phyloP scores from a whole-genome alignment of 257 asterid species.

The Capsicum rhomboideum region DNA sequence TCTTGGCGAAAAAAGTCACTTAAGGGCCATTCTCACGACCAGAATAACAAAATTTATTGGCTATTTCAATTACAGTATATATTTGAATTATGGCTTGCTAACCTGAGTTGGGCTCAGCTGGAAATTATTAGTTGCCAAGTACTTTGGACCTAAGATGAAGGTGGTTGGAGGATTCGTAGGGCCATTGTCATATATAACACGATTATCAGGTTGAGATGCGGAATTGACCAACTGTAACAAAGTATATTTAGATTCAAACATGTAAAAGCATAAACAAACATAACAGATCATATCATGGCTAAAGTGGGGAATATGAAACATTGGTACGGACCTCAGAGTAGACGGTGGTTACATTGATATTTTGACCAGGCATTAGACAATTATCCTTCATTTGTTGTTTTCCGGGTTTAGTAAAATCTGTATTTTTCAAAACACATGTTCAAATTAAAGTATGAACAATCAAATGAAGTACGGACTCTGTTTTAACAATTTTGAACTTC shows the following conservation, averaged over 20 bases:
- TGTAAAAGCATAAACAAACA: not conserved
- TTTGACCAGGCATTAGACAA: conserved; percentile 21
- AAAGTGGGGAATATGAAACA: not conserved
- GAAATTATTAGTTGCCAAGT: not conserved
- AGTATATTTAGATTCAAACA: not conserved
- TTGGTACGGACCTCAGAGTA: conserved; percentile 11
- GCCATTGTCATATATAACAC: not conserved
- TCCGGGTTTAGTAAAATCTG: conserved; percentile 37
- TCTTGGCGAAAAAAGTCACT: too few relatives aligned
- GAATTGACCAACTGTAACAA: not conserved
- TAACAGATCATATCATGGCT: not conserved
- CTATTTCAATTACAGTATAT: too few relatives aligned
- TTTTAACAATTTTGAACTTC: too few relatives aligned
- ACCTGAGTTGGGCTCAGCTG: not conserved
- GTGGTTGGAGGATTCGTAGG: not conserved
- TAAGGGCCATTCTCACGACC: too few relatives aligned
- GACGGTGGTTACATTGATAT: not conserved
- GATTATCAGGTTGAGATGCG: not conserved
- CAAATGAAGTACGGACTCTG: too few relatives aligned
- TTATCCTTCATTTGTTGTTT: too few relatives aligned
- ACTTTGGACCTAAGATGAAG: not conserved
- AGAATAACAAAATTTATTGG: too few relatives aligned
- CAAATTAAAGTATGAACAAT: too few relatives aligned
- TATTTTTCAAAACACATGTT: too few relatives aligned
- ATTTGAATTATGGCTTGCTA: not conserved